Conservation (phyloP, 331 rosid genomes). For the Ulmus americana region DNA sequence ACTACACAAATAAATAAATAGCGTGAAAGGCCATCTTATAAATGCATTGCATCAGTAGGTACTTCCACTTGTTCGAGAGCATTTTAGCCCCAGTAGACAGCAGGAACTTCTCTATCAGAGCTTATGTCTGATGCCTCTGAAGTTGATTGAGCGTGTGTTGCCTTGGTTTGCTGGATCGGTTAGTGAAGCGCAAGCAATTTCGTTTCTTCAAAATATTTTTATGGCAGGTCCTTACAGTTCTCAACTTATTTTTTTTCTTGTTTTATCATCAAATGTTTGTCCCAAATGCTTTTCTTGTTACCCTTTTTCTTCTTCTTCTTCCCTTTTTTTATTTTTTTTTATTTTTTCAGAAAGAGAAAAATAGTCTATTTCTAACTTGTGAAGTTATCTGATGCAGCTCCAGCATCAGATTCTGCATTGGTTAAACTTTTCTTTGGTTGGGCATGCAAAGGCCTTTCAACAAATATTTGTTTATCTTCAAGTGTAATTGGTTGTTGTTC, state of each 20-base stretch:
- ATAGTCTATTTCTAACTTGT: conserved; percentile 25
- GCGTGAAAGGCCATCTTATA: conserved; percentile 1
- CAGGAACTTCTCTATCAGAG: conserved; percentile 74
- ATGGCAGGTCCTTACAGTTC: conserved; percentile 55
- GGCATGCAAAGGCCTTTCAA: conserved; percentile 78
- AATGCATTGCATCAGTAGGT: conserved; percentile 45
- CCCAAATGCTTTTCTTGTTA: conserved; percentile 3
- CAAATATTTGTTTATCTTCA: conserved; percentile 61
- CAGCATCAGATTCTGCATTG: conserved; percentile 72
- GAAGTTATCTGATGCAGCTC: conserved; percentile 55
- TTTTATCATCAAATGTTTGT: not conserved
- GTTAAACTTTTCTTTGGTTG: conserved; percentile 86
- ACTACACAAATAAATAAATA: not conserved
- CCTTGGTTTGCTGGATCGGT: conserved; percentile 78
- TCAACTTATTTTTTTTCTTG: not conserved
- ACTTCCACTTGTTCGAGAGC: conserved; percentile 89
- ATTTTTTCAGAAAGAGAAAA: too few species aligned
- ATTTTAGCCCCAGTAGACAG: conserved; percentile 71
- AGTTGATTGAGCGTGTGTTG: conserved; percentile 80
- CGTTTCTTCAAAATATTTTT: conserved; percentile 63
- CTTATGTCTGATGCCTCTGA: conserved; percentile 90
- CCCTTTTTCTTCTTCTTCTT: not conserved
- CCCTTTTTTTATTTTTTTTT: too few species aligned
- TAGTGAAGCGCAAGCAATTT: conserved; percentile 60
- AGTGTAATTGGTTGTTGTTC: conserved; percentile 58